Evolutionary conservation across 768 basidiomycete genomes (phyloP).

Genomic region (Lentinula raphanica): DNA sequence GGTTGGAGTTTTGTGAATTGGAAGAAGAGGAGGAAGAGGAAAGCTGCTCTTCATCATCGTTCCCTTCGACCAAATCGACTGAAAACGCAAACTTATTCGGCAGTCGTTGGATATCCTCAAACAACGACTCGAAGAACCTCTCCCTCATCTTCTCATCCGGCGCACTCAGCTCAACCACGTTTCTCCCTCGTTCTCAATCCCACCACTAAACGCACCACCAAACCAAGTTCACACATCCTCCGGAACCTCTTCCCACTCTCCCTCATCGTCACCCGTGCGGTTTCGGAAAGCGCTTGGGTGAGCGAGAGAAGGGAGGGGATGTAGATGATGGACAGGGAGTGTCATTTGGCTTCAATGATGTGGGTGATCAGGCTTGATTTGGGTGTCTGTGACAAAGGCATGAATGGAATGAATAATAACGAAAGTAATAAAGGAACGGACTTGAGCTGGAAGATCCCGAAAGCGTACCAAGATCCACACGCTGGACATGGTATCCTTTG

Average conservation of each 20-base stretch:
- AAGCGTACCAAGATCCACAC: slow-evolving; percentile 82
- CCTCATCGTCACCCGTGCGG: slow-evolving; percentile 78
- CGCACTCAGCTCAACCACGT: slow-evolving; percentile 41
- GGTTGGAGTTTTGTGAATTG: no score
- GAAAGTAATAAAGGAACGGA: slow-evolving; percentile 34
- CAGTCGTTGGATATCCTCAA: slow-evolving; percentile 65
- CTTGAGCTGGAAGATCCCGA: slow-evolving; percentile 86
- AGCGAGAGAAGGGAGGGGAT: slow-evolving; percentile 86
- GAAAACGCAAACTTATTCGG: slow-evolving; percentile 83
- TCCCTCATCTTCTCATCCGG: slow-evolving; percentile 56
- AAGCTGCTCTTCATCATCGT: no score
- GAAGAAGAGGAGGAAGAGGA: no score
- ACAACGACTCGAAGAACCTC: slow-evolving; percentile 70
- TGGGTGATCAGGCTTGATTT: slow-evolving; percentile 94
- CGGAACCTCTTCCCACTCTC: no score
- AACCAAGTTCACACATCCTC: slow-evolving; percentile 90
- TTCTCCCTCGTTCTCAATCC: no score
- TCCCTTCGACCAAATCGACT: no score
- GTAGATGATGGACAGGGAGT: slow-evolving; percentile 93
- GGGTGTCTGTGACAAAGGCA: slow-evolving; percentile 51
- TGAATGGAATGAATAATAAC: slow-evolving; percentile 1
- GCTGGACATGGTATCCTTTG: slow-evolving; percentile 95
- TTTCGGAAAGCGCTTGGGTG: slow-evolving; percentile 82
- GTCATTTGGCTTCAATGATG: slow-evolving; percentile 94
- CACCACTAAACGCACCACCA: slow-evolving; percentile 68